Base-by-base conservation (phyloP, 192 early-diverging fungal genomes). In the Coemansia interrupta region DNA sequence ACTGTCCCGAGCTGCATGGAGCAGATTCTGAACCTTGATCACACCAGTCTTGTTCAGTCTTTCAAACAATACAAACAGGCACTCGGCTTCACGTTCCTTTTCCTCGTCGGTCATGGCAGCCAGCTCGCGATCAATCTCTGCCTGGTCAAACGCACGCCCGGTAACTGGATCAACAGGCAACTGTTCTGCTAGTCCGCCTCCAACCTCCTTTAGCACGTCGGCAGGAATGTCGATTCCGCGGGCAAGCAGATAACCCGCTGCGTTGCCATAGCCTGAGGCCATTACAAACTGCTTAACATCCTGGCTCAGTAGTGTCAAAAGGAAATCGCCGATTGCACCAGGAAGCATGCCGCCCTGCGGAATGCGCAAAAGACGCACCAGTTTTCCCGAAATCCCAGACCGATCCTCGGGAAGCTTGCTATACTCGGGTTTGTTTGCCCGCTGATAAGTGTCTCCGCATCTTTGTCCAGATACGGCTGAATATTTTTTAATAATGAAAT, bases 41-140 rank as follows among this genome's bases (percentile, higher is more conserved):
- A 98, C 73, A 19, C 96, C 96, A 7, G 89, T 95, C 58, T 87
- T 88, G 55, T 97, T 92, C 32, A 97, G 75, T 58, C 91, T 83
- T 56, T 99, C 94, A 80, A 99, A 94, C 70, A 97, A 80, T 1
- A 94, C 94, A 81, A 97, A 87, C 66, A 99, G 64, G 22, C 84
- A 82, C 68, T 95, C 92, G 3, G 93, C 93, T 60, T 99, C 96
- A 36, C 87, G 75, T 63, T 96, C 93, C 65, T 96, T 97, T 67
- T 99, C 95, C 65, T 95, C 96, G 39, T 95, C 92, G 2, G 92
- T 96, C 92, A 99, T 92, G 13, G 84, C 80, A 7, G 86, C 83
- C 72, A 92, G 83, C 32, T 84, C 83, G 3, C 70, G 74, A 20
- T 79, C 52, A 18, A 72, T 54, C 15, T 83, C 72, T 12, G 70